Evolutionary conservation across 352 stramenopile genomes (phyloP).

Genomic region (Pythium sp.): DNA sequence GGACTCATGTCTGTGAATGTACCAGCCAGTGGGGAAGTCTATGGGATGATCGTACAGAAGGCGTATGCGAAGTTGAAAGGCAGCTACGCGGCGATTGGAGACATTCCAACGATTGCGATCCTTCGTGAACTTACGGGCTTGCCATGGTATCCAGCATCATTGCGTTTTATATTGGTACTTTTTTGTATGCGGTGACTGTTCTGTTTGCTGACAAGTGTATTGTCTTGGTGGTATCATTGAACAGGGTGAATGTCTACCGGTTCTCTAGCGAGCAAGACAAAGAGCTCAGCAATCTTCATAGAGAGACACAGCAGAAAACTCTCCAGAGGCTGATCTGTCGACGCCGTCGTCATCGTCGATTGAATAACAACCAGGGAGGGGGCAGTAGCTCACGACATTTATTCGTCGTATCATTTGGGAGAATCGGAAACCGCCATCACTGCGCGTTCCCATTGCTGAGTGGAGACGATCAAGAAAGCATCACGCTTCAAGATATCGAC

Average conservation of each 20-base stretch:
- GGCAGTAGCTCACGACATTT: neutral
- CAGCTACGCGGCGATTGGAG: conserved; percentile 28
- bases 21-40: conserved; percentile 30
- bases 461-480: neutral
- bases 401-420: conserved; percentile 28
- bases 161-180: neutral
- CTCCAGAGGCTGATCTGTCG: conserved; percentile 10
- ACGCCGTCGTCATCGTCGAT: neutral
- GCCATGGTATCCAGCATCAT: conserved; percentile 29
- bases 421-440: conserved; percentile 23
- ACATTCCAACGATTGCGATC: conserved; percentile 28
- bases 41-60: conserved; percentile 46
- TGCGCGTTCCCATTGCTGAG: conserved; percentile 24
- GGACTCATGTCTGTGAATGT: conserved; percentile 27
- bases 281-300: neutral
- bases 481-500: conserved; percentile 10
- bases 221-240: neutral
- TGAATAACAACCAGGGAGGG: neutral
- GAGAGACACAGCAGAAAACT: conserved; percentile 1
- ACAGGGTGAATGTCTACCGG: conserved; percentile 5
- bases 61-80: conserved; percentile 55
- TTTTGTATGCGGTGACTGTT: neutral
- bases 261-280: neutral
- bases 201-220: neutral
- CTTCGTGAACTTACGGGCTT: conserved; percentile 43